Evolutionary conservation across 2,329 filamentous ascomycete genomes (phyloP).

Genomic region (Fusarium sp.): DNA sequence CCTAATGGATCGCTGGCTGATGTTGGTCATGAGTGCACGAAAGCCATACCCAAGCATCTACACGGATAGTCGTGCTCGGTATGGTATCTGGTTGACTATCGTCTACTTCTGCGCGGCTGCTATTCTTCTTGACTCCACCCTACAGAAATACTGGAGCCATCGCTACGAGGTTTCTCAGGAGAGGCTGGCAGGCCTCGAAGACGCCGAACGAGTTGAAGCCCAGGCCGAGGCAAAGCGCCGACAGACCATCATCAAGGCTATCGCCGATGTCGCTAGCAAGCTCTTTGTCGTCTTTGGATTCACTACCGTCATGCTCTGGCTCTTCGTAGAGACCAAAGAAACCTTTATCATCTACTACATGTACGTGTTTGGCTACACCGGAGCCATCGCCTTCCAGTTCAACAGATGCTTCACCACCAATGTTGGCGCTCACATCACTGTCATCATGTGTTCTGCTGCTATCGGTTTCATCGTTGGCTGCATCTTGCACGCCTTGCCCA

Average conservation of each 20-base stretch:
- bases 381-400: constrained; percentile 27
- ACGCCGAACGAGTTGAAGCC: constrained; percentile 7
- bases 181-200: constrained; percentile 16
- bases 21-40: constrained; percentile 31
- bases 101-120: constrained; percentile 32
- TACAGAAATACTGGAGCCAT: constrained; percentile 32
- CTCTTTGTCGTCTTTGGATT: constrained; percentile 20
- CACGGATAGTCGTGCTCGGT: constrained; percentile 21
- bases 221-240: constrained; percentile 19
- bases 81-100: constrained; percentile 31
- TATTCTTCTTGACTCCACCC: constrained; percentile 27
- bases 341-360: constrained; percentile 21
- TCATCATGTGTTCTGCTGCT: constrained; percentile 21
- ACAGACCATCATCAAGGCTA: constrained; percentile 18
- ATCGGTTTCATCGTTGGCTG: constrained; percentile 23
- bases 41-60: constrained; percentile 32
- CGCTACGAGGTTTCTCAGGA: constrained; percentile 21
- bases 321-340: constrained; percentile 15
- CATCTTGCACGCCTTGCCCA: constrained; percentile 17
- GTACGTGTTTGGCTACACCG: constrained; percentile 19
- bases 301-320: constrained; percentile 18
- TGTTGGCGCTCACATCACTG: constrained; percentile 16
- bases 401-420: constrained; percentile 30
- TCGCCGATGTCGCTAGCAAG: constrained; percentile 15
- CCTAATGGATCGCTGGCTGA: constrained; percentile 34